These are phyloP conservation scores for Fusarium xylarioides DNA, from an alignment of 2,329 filamentous ascomycete species.

Conservation along the genomic window DNA sequence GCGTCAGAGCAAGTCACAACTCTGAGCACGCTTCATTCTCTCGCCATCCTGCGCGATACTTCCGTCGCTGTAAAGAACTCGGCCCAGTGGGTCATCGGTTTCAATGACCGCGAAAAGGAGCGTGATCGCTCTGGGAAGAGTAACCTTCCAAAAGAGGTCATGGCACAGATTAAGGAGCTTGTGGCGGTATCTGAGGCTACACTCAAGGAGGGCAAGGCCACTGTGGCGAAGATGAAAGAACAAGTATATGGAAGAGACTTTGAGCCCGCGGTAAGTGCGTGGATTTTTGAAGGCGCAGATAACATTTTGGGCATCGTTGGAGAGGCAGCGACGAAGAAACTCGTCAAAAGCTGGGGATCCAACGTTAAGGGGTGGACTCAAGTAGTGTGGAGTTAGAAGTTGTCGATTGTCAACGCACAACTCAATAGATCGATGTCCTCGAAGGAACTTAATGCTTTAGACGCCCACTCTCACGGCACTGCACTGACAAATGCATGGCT, in stretches of 20 bases:
- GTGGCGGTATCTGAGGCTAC: slow-evolving; percentile 43
- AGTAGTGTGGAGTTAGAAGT: slow-evolving; percentile 46
- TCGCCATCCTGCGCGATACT: slow-evolving; percentile 52
- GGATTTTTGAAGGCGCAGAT: slow-evolving; percentile 42
- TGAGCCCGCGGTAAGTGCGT: slow-evolving; percentile 39
- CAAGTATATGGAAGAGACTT: slow-evolving; percentile 43
- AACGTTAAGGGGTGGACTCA: slow-evolving; percentile 49
- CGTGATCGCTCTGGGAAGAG: slow-evolving; percentile 52
- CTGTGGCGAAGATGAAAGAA: slow-evolving; percentile 44
- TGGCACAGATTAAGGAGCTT: slow-evolving; percentile 48
- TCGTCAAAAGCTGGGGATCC: slow-evolving; percentile 48
- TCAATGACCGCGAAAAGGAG: slow-evolving; percentile 52
- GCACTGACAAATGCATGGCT: not conserved
- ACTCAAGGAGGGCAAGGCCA: slow-evolving; percentile 47
- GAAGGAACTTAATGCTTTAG: not conserved
- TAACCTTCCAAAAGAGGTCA: slow-evolving; percentile 50
- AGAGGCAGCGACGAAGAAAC: slow-evolving; percentile 35
- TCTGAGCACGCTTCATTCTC: slow-evolving; percentile 48
- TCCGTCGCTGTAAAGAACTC: slow-evolving; percentile 47
- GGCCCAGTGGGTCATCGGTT: slow-evolving; percentile 47
- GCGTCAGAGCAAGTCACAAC: slow-evolving; percentile 32
- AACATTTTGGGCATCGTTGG: slow-evolving; percentile 40
- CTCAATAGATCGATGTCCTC: not conserved
- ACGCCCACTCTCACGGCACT: not conserved
- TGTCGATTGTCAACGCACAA: not conserved